Conservation (phyloP, 164 flowering plant species). For the Annona cherimola region DNA sequence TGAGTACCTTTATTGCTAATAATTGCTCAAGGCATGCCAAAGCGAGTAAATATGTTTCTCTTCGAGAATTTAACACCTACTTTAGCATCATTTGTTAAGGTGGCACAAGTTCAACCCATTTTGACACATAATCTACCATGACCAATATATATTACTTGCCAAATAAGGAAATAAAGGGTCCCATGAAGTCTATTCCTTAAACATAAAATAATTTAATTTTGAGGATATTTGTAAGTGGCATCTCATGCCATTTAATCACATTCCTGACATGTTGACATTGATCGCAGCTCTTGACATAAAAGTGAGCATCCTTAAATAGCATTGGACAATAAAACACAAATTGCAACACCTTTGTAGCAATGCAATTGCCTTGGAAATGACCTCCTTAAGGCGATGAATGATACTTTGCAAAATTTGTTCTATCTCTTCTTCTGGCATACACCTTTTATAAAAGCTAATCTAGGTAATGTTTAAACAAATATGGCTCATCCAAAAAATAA, state of each 20-base stretch:
- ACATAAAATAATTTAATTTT: conserved; percentile 11
- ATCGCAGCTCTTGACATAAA: conserved; percentile 3
- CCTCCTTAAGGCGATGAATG: no score
- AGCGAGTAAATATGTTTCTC: conserved; percentile 2
- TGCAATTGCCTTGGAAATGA: no score
- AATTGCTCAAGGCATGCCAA: no score
- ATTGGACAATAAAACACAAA: conserved; percentile 9
- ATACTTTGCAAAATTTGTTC: no score
- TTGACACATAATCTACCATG: conserved; percentile 12
- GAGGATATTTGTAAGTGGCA: conserved; percentile 8
- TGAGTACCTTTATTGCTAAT: background rate
- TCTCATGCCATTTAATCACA: conserved; percentile 1
- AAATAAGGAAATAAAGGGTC: background rate
- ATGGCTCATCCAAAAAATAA: no score
- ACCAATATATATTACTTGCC: conserved; percentile 6
- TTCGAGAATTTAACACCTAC: conserved; percentile 1
- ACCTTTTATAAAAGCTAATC: no score
- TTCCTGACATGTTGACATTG: conserved; percentile 8
- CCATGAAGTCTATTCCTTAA: background rate
- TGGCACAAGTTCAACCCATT: conserved; percentile 10
- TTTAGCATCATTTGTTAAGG: conserved; percentile 2
- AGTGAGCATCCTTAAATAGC: conserved; percentile 3
- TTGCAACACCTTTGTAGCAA: background rate
- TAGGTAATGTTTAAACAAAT: no score
- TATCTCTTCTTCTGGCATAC: no score